A percentile compares a stretch with the other conserved stretches of the same genome.
Evolutionary conservation across 2,329 filamentous ascomycete species (phyloP).

Genomic region (Fusarium algeriense): DNA sequence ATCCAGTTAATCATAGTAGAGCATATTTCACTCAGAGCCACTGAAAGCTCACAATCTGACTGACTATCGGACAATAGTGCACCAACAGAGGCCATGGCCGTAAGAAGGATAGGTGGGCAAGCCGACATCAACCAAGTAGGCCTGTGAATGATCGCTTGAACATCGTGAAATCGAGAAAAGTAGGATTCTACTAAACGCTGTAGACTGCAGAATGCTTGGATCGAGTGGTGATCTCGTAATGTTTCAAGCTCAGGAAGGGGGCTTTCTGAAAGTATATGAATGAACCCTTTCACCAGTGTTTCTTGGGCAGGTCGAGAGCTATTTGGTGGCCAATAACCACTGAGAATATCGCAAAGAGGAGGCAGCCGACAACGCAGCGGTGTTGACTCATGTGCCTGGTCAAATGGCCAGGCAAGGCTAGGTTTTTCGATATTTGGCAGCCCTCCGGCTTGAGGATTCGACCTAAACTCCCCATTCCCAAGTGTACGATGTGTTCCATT

Average conservation of each 20-base stretch:
- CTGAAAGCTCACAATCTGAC: background rate
- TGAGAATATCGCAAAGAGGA: background rate
- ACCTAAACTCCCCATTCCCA: background rate
- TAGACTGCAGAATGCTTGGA: background rate
- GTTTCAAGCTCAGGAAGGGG: background rate
- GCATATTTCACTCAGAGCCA: background rate
- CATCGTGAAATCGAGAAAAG: background rate
- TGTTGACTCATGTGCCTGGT: background rate
- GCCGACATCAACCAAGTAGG: background rate
- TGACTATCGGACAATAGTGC: background rate
- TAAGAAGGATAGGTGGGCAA: background rate
- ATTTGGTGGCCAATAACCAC: background rate
- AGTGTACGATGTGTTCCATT: background rate
- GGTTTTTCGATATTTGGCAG: background rate
- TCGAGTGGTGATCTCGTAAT: accelerated
- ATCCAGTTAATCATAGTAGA: slow-evolving; percentile 13
- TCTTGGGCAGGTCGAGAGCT: background rate
- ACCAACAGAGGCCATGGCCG: background rate
- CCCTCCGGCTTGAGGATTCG: background rate
- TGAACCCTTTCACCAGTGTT: background rate
- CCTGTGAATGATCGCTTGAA: background rate
- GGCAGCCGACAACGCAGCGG: background rate
- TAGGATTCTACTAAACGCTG: background rate
- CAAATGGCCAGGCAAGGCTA: slow-evolving; percentile 3
- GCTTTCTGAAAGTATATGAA: background rate